Evolutionary conservation across 139 green algal genomes (phyloP), one percentile per base, ranked within the genome.

Genomic region (Dunaliella sp.): DNA sequence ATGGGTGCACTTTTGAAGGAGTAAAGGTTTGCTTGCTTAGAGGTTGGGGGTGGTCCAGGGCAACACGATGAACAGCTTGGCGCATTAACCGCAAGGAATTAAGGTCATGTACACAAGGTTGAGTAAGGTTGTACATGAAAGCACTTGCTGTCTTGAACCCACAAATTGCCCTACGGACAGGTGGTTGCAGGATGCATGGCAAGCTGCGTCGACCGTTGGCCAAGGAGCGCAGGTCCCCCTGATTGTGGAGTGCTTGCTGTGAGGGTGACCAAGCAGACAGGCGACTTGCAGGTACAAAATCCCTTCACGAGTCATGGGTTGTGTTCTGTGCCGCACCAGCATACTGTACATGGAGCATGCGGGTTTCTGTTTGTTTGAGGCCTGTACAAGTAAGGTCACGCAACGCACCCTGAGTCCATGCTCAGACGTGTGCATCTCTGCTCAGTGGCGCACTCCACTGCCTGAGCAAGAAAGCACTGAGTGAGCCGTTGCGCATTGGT

Each of bases 21-120:
- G 30, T 78, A 7, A n/a, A 3, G 0, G 37, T 31, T 1, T 38
- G 37, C 0, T 26, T 87, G 87, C n/a, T 35, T n/a, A n/a, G n/a
- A n/a, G n/a, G n/a, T n/a, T n/a, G n/a, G n/a, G n/a, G n/a, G n/a
- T n/a, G n/a, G n/a, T n/a, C n/a, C n/a, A n/a, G n/a, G n/a, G n/a
- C n/a, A n/a, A n/a, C n/a, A n/a, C n/a, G n/a, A 34, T 30, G 57
- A 24, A 1, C 26, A n/a, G 77, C 2, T 38, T 85, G 37, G 80
- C 81, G 32, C 28, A 36, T 1, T 24, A 33, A 38, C 1, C 84
- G 87, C 0, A 73, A 76, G 16, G 91, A 94, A 58, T 89, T 87
- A 79, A 90, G 90, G 16, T n/a, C 48, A 65, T 65, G 48, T 65
- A 65, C 7, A 65, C 7, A 16, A 65, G 7, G 48, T 16, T 16